phyloP scores from a whole-genome alignment of 1,139 yeast genomes.

The Taphrina wiesneri region DNA sequence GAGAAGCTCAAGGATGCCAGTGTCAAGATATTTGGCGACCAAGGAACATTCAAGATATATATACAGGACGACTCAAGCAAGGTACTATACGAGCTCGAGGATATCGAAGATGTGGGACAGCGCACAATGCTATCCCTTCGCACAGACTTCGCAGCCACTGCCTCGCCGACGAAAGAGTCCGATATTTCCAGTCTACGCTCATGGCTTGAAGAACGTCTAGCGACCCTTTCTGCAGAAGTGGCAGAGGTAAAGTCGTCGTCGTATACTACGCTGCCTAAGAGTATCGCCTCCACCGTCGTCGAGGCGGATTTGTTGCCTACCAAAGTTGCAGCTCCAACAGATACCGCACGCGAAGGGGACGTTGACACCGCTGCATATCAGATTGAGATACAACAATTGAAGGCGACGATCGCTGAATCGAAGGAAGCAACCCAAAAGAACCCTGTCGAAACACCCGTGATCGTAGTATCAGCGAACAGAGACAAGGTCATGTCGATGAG shows the following conservation, averaged over 20 bases:
- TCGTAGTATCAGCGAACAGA: slow-evolving; percentile 6
- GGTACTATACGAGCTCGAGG: slow-evolving; percentile 79
- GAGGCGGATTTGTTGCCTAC: background rate
- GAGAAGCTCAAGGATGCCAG: slow-evolving; percentile 61
- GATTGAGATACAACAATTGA: slow-evolving; percentile 45
- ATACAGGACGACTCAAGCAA: slow-evolving; percentile 62
- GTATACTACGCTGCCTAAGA: too few relatives aligned
- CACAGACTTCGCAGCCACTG: background rate
- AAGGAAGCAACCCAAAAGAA: background rate
- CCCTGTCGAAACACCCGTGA: background rate
- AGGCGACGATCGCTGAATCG: slow-evolving; percentile 41
- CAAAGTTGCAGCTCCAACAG: background rate
- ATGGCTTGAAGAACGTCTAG: slow-evolving; percentile 44
- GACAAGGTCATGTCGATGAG: slow-evolving; percentile 21
- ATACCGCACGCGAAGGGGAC: background rate
- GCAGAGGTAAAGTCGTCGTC: background rate
- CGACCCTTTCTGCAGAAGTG: slow-evolving; percentile 42
- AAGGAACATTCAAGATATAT: slow-evolving; percentile 81
- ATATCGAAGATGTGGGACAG: slow-evolving; percentile 53
- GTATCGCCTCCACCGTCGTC: background rate
- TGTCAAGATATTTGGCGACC: slow-evolving; percentile 76
- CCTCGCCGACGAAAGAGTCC: background rate
- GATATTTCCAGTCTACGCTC: slow-evolving; percentile 44
- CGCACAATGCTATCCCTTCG: slow-evolving; percentile 59
- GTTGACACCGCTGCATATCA: background rate